A percentile compares a stretch with the other conserved stretches of the same genome.
phyloP scores from a whole-genome alignment of 2,329 filamentous ascomycete species.

The Harringtonia lauricola region DNA sequence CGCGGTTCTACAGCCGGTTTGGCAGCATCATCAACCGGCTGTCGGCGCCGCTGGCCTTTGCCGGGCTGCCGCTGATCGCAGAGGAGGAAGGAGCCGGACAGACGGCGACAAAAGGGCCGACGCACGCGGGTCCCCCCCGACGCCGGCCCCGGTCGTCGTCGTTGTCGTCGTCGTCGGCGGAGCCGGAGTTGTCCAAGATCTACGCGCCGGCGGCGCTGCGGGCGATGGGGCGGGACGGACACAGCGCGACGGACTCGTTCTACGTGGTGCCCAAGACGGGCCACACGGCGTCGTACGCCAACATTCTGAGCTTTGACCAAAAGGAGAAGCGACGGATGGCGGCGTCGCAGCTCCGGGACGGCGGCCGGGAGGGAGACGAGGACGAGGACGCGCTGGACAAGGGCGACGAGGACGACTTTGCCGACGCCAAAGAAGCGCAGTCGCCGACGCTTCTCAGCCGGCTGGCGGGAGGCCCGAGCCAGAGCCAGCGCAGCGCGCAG shows the following conservation, averaged over 20 bases:
- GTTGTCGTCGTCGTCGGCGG: slow-evolving; percentile 23
- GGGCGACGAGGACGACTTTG: slow-evolving; percentile 76
- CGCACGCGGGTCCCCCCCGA: not conserved
- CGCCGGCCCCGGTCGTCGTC: slow-evolving; percentile 13
- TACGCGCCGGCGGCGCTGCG: slow-evolving; percentile 79
- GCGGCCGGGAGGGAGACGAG: not conserved
- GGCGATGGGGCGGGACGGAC: slow-evolving; percentile 60
- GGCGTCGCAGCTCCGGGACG: slow-evolving; percentile 29
- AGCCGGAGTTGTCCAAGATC: slow-evolving; percentile 71
- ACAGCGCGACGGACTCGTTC: slow-evolving; percentile 61
- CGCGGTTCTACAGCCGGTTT: slow-evolving; percentile 85
- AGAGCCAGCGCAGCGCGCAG: slow-evolving; percentile 18
- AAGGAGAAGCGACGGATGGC: slow-evolving; percentile 53
- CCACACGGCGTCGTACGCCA: slow-evolving; percentile 86
- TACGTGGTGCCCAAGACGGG: slow-evolving; percentile 90
- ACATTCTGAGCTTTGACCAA: slow-evolving; percentile 63
- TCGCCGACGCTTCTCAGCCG: slow-evolving; percentile 25
- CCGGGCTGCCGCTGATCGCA: slow-evolving; percentile 68
- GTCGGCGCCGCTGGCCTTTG: slow-evolving; percentile 84
- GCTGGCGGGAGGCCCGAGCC: slow-evolving; percentile 6
- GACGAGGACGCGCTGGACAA: slow-evolving; percentile 34
- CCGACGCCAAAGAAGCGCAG: slow-evolving; percentile 68
- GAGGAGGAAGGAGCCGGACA: slow-evolving; percentile 27
- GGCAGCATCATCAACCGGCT: slow-evolving; percentile 80
- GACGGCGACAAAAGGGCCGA: not conserved